Evolutionary conservation across 495 filamentous ascomycete genomes (phyloP).

Genomic region (Annulohypoxylon stygium): DNA sequence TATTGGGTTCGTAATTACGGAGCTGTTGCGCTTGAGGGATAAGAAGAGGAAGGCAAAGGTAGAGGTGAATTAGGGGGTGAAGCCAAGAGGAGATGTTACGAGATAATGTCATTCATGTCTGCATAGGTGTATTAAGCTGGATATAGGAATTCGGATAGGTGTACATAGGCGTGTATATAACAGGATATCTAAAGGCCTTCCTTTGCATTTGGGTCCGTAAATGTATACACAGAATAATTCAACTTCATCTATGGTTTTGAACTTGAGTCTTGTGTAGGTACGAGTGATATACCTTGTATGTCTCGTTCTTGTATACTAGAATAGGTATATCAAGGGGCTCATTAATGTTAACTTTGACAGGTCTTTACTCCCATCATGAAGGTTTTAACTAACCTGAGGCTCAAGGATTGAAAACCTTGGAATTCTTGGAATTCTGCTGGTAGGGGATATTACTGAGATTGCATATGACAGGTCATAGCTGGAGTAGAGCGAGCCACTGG

Average conservation of each 20-base stretch:
- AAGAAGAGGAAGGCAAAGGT: neutral
- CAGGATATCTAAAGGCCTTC: neutral
- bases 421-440: neutral
- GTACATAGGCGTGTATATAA: neutral
- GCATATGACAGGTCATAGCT: neutral
- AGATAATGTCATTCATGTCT: neutral
- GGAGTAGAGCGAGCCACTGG: neutral
- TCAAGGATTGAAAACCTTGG: neutral
- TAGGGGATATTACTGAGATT: neutral
- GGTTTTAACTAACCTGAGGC: neutral
- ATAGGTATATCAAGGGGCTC: neutral
- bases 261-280: neutral
- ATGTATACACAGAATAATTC: neutral
- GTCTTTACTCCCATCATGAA: neutral
- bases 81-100: neutral
- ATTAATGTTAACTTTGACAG: no score
- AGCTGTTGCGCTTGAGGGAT: slow-evolving; percentile 15
- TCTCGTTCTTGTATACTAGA: neutral
- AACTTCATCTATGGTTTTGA: neutral
- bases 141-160: neutral
- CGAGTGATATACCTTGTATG: neutral
- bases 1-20: slow-evolving; percentile 15
- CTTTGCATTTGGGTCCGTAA: neutral
- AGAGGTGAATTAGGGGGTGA: neutral
- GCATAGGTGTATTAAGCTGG: no score